Evolutionary conservation across 2,329 filamentous ascomycete species (phyloP), one percentile per base, ranked within the genome.

Genomic region (Pyrenophora tritici-repentis): DNA sequence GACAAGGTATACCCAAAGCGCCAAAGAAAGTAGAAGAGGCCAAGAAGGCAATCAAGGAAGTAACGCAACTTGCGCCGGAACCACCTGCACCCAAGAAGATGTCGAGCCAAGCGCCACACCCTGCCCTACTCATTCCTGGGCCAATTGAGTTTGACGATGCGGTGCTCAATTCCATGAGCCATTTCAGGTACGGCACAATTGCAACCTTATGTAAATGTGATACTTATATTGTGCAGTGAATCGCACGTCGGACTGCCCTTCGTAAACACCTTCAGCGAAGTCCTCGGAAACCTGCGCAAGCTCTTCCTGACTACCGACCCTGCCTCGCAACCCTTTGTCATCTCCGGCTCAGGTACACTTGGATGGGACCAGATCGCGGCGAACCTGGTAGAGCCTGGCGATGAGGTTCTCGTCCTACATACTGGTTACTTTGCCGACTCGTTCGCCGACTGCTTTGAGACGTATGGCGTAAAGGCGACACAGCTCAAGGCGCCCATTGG

Each of bases 141-240:
- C 94, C 94, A 70, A 96, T 97, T 75, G 93, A 97, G 79, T 97
- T 97, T 72, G 93, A 97, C 74, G 93, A 97, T 93, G 91, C 87
- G 40, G 93, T 97, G 55, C 85, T 97, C 44, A 85, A 92, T 75
- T 90, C 91, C 55, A 97, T 97, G 93, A 88, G 89, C 80, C 91
- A 96, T 78, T 96, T 88, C 79, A 93, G 89, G 89, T 91, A 79
- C 20, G 33, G 6, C 17, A 4, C 36, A 22, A 13, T 5, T 8
- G 22, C 13, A 35, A 6, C 4, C 43, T 35, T 20, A 26, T 29
- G 4, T 17, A n/a, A 9, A 6, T 7, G 1, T 17, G 26, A 5
- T 34, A 22, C 49, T 62, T 31, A 63, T 35, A 41, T 4, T 12
- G 8, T 26, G 2, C 34, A 96, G 91, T 74, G 91, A 99, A 83